These are phyloP conservation scores for Aureobasidium sp. DNA, from an alignment of 2,329 filamentous ascomycete species.

Conservation along the genomic window DNA sequence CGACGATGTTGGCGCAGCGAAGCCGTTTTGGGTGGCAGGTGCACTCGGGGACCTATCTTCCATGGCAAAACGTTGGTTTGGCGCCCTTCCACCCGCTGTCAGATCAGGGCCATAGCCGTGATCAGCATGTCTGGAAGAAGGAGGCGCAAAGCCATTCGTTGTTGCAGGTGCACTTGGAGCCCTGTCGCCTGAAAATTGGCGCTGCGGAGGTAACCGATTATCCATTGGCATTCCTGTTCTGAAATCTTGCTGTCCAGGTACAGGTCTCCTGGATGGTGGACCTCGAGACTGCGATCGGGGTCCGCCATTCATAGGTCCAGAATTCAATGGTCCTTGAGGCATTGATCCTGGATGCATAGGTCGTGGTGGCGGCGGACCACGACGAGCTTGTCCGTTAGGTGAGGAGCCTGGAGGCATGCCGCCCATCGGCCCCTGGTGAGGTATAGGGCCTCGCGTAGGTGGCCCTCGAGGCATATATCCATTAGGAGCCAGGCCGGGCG, in stretches of 20 bases:
- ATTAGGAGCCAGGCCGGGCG: not conserved
- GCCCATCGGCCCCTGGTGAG: not conserved
- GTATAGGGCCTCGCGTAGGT: not conserved
- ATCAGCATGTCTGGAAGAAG: not conserved
- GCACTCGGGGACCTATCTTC: not conserved
- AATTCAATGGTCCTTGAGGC: not conserved
- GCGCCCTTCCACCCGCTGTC: not conserved
- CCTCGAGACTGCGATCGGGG: not conserved
- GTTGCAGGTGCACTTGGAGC: conserved; percentile 11
- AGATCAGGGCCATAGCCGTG: not conserved
- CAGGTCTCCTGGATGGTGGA: not conserved
- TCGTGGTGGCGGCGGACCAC: not conserved
- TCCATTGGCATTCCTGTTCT: not conserved
- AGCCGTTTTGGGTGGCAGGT: not conserved
- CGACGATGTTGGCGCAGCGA: conserved; percentile 8
- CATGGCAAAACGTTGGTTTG: not conserved
- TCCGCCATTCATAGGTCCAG: not conserved
- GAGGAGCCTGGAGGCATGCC: not conserved
- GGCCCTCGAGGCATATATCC: not conserved
- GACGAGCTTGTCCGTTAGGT: not conserved
- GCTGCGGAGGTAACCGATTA: not conserved
- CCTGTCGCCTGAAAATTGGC: not conserved
- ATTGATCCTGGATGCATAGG: conserved; percentile 3
- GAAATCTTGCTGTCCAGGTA: not conserved
- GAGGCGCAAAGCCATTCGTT: not conserved